Base-by-base conservation (phyloP, 2,329 filamentous ascomycete genomes). In the Botrytis sinoallii region DNA sequence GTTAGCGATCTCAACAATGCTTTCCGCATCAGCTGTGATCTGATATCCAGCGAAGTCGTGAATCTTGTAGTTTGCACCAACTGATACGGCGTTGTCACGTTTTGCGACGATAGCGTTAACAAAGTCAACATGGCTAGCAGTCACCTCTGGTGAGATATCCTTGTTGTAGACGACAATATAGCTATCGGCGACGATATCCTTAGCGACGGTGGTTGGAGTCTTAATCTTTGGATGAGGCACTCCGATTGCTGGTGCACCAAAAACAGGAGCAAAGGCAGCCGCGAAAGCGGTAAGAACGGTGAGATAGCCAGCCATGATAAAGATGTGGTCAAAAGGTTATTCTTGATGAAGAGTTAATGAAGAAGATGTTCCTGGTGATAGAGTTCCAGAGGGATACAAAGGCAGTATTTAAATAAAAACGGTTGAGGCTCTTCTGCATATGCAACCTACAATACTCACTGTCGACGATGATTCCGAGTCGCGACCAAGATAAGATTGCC, bases 161-260 rank as follows among this genome's bases (percentile, higher is more conserved):
- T 83, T 84, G 81, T 90, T 88, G 84, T 90, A 91, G 74, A 91
- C 88, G 72, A 91, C 88, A 75, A 92, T 91, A 81, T 90, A 92
- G 67, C 85, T 84, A 83, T 88, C 86, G 44, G 86, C 82, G 59
- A 91, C 85, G 74, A 86, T 81, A 77, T 88, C 83, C 16, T 77
- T 77, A 72, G 84, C 85, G 46, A 84, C 81, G 3, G 84, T 80
- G 79, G 90, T 90, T 78, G 82, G 81, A 78, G 79, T 78, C 72
- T 81, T 81, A 64, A 78, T 70, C 67, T 79, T 66, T 16, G 63
- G 52, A n/a, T 72, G 63, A 40, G 46, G 63, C 2, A 59, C 38
- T 25, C 25, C 14, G 38, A 64, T 29, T 35, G 77, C 63, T 70
- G 79, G 79, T 16, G 78, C 78, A 42, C 74, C 78, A 48, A 78